A percentile compares a stretch with the other conserved stretches of the same genome.
These are phyloP conservation scores for Pseudogymnoascus sp. DNA, from an alignment of 2,329 filamentous ascomycete genomes.

Conservation along the genomic window DNA sequence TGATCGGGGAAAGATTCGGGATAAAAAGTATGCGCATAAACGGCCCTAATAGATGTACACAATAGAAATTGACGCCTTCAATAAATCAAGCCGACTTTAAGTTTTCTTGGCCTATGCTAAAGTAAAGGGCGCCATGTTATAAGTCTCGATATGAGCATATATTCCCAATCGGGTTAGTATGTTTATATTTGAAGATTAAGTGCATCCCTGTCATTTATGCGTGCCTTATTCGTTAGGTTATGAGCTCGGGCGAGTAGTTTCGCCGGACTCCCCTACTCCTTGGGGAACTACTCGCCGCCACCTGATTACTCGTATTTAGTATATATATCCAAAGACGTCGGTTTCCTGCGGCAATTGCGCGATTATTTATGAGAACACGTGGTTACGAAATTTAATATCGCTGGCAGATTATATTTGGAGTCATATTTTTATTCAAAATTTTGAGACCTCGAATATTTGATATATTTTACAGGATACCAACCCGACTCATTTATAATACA, in stretches of 20 bases:
- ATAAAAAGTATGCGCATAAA: neutral
- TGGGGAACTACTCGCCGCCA: neutral
- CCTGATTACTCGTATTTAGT: neutral
- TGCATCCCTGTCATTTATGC: neutral
- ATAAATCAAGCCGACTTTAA: neutral
- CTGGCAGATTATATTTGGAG: neutral
- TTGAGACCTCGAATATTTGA: neutral
- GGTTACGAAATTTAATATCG: neutral
- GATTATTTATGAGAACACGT: conserved; percentile 4
- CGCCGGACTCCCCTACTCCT: conserved; percentile 1
- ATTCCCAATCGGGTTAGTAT: neutral
- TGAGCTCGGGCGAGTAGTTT: neutral
- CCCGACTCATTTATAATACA: neutral
- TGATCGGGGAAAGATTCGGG: neutral
- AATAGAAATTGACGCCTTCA: neutral
- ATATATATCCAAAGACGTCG: neutral
- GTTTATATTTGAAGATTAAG: too few species aligned
- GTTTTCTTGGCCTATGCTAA: neutral
- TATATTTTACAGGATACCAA: neutral
- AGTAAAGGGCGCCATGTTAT: neutral
- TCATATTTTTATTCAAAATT: neutral
- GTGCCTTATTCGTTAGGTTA: conserved; percentile 2
- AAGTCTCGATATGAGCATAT: neutral
- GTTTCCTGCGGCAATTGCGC: neutral
- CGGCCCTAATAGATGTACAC: neutral